Evolutionary conservation across 1,139 yeast species (phyloP).

Genomic region (Fermentozyma sake): DNA sequence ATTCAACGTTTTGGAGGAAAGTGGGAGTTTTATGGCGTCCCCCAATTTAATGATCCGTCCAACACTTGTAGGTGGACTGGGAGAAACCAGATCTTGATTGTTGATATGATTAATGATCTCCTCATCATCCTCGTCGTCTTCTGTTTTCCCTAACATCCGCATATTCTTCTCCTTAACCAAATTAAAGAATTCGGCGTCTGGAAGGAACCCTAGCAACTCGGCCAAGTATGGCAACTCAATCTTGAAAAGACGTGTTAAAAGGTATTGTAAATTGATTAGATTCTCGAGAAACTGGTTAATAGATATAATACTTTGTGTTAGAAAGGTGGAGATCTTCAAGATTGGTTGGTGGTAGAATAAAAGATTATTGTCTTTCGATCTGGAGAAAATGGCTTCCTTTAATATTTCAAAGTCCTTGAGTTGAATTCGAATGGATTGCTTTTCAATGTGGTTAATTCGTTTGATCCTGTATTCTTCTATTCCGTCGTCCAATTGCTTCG

Average conservation of each 20-base stretch:
- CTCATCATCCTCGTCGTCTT: constrained; percentile 11
- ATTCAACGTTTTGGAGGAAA: constrained; percentile 41
- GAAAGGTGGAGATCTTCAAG: constrained; percentile 24
- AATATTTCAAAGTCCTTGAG: constrained; percentile 21
- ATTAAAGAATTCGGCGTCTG: constrained; percentile 32
- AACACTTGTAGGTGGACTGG: constrained; percentile 6
- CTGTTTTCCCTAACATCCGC: constrained; percentile 20
- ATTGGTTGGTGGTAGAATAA: constrained; percentile 26
- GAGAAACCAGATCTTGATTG: constrained; percentile 1
- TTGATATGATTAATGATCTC: constrained; percentile 8
- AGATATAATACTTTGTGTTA: constrained; percentile 23
- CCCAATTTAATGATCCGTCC: constrained; percentile 36
- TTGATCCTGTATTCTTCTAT: constrained; percentile 7
- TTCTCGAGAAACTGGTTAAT: constrained; percentile 41
- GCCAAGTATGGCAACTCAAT: constrained; percentile 31
- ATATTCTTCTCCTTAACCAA: constrained; percentile 33
- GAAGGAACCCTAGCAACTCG: constrained; percentile 27
- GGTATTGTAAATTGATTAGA: constrained; percentile 30
- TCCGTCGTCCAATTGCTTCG: constrained; percentile 7
- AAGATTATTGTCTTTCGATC: constrained; percentile 8
- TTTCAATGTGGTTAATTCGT: constrained; percentile 24
- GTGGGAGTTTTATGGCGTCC: constrained; percentile 33
- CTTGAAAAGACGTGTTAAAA: constrained; percentile 23
- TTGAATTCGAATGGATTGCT: constrained; percentile 26
- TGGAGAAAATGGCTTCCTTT: constrained; percentile 21